These are phyloP conservation scores for Amorphotheca resinae DNA, from an alignment of 495 filamentous ascomycete genomes.

Conservation along the genomic window DNA sequence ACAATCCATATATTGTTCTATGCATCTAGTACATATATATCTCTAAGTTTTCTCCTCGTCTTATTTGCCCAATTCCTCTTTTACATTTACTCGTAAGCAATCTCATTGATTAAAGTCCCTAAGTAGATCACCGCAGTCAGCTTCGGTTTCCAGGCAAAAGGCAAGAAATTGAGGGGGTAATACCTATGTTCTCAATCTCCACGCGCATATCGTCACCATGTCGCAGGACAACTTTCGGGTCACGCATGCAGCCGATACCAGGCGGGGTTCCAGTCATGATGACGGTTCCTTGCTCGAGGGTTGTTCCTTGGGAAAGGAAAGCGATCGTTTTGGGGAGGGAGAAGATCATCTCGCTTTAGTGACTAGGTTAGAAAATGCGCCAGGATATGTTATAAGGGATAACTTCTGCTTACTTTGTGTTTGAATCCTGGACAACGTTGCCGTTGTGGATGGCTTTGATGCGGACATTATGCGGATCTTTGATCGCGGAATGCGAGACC, in stretches of 20 bases:
- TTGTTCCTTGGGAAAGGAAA: slow-evolving; percentile 13
- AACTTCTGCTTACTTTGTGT: slow-evolving; percentile 13
- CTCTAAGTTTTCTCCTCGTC: neutral
- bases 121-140: neutral
- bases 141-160: neutral
- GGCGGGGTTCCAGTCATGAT: slow-evolving; percentile 21
- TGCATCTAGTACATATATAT: neutral
- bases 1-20: neutral
- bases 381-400: neutral
- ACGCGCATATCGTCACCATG: slow-evolving; percentile 49
- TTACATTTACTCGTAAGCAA: neutral
- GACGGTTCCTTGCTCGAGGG: slow-evolving; percentile 13
- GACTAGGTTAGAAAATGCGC: neutral
- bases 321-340: slow-evolving; percentile 5
- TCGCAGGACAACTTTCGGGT: slow-evolving; percentile 43
- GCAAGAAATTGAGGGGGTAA: neutral
- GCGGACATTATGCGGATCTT: slow-evolving; percentile 7
- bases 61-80: too few relatives aligned
- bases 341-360: slow-evolving; percentile 26
- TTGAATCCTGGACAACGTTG: slow-evolving; percentile 26
- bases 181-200: slow-evolving; percentile 29
- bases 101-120: neutral
- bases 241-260: slow-evolving; percentile 27
- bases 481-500: slow-evolving; percentile 17
- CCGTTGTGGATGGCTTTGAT: slow-evolving; percentile 30